Base-by-base conservation (phyloP, 768 basidiomycete species). In the Suillus spraguei region DNA sequence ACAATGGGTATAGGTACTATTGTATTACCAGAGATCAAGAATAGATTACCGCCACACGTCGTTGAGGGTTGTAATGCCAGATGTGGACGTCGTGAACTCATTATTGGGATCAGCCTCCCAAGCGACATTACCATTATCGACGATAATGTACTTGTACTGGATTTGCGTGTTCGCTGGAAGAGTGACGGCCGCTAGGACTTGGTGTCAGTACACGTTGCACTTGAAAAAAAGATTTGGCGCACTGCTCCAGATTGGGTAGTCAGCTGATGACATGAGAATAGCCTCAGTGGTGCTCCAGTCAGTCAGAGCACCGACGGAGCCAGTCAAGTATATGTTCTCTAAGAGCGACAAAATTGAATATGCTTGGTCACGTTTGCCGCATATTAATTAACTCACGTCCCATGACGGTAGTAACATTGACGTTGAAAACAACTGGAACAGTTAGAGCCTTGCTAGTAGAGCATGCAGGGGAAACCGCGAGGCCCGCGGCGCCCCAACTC, bases 71-170 rank as follows among this genome's bases (percentile, higher is more conserved):
- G 66, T 69, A 20, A 75, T 69, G 1, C 83, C 84, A 33, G 74
- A 75, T 1, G 78, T 72, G 2, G 82, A 83, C 13, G 87, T 86
- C 0, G 78, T 83, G 68, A 87, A 71, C 35, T 67, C 68, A 64
- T 80, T 83, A 70, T 90, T 89, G 36, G 89, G 87, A 70, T 87
- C 89, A 28, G 81, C 76, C 75, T 91, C 88, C 91, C 90, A 92
- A 14, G 84, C 87, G 42, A 88, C 78, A 11, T 69, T 68, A 4
- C 83, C 86, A 59, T 85, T 85, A 70, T 75, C 64, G 63, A 81
- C 88, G 61, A 84, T 79, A 69, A 91, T 83, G 72, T 88, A 92
- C 73, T 92, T 92, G 82, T 90, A 92, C 72, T 89, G 76, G 61
- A 92, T 78, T 50, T 67, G 66, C 2, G 84, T 82, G 67, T 73